A percentile compares a stretch with the other conserved stretches of the same genome.
Evolutionary conservation across 768 basidiomycete species (phyloP).

Genomic region (Mycena galopus): DNA sequence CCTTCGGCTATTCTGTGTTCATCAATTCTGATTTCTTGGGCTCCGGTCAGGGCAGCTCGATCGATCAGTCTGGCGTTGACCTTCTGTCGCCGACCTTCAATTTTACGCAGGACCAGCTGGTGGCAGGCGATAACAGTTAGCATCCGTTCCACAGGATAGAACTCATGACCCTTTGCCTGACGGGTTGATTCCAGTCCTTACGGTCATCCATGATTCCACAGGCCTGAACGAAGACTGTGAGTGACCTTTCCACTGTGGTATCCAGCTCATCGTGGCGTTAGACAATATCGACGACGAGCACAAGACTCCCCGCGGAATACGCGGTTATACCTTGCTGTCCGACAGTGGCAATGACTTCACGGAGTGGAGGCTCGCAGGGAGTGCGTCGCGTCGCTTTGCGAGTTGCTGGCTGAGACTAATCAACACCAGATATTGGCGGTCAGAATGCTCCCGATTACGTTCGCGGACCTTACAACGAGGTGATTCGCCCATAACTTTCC

Average conservation of each 20-base stretch:
- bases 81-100: constrained; percentile 50
- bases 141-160: neutral
- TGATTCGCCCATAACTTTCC: neutral
- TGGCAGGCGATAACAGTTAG: constrained; percentile 45
- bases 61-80: constrained; percentile 50
- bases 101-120: constrained; percentile 48
- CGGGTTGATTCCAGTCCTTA: constrained; percentile 41
- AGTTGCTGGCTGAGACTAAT: neutral
- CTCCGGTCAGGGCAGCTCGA: constrained; percentile 54
- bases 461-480: constrained; percentile 70
- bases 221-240: constrained; percentile 54
- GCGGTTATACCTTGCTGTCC: constrained; percentile 67
- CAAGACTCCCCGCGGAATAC: constrained; percentile 77
- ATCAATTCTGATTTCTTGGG: constrained; percentile 58
- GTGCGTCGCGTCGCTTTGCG: constrained; percentile 34
- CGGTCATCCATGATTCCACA: constrained; percentile 52
- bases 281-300: constrained; percentile 54
- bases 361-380: constrained; percentile 57
- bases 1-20: constrained; percentile 61
- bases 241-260: neutral
- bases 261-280: constrained; percentile 3
- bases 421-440: constrained; percentile 50
- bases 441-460: constrained; percentile 65
- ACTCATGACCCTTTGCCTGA: neutral
- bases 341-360: constrained; percentile 47